Base-by-base conservation (phyloP, 805 yeast species). In the Hemisphaericaspora nanyangensis region DNA sequence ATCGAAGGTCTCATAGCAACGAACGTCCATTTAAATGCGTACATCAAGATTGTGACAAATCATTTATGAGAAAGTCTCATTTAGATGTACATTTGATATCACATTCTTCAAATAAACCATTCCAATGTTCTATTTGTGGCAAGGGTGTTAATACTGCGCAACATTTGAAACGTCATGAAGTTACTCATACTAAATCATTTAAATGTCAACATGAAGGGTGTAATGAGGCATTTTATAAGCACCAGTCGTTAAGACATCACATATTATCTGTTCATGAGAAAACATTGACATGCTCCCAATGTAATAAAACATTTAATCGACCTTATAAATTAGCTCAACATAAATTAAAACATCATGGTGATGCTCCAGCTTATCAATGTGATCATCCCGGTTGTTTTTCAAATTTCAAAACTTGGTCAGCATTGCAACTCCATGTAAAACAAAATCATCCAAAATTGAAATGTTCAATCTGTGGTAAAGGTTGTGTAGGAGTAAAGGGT, bases 131-230 rank as follows among this genome's bases (percentile, higher is more conserved):
- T 0, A 56, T 71, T 1, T 93, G 99, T 56, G 81, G 82, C 1
- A 89, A 88, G 58, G 95, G 96, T 3, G 82, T 85, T 37, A 82
- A 80, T 37, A 74, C 95, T 0, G 58, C 58, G 37, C 98, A 93
- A 61, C 97, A 90, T 54, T 66, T 88, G 40, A 77, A 73, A 45
- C 72, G 96, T 38, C 99, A 93, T 58, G 88, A 82, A 60, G 72
- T 76, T 28, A 83, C 95, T 2, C 98, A 93, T 56, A 78, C 79
- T 4, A 65, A 58, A 38, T 76, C 87, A 1, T 82, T 80, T 51
- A 44, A 47, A 17, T 88, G 96, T 57, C 50, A 72, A 2, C 65
- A 72, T 47, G 81, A 72, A 17, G 77, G 69, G 2, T 93, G 99
- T 54, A 46, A 49, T 0, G 86, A 79, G 48, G 58, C 79, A 0